phyloP scores from a whole-genome alignment of 2,329 filamentous ascomycete genomes.

The Penicillium sp. region DNA sequence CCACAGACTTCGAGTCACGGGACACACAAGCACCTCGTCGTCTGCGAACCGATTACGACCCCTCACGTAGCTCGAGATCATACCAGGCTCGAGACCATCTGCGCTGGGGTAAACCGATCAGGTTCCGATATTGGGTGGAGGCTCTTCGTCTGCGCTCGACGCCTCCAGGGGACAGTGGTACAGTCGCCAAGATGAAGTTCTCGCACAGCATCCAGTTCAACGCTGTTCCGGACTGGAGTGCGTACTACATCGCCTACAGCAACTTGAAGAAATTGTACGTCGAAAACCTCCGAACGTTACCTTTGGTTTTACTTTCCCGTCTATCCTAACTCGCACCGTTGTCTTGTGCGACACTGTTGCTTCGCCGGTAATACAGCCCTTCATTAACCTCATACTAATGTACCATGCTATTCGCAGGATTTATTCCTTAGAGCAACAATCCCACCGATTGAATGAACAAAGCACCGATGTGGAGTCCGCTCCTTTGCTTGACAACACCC shows the following conservation, averaged over 20 bases:
- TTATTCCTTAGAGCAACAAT: conserved; percentile 88
- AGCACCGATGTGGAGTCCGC: conserved; percentile 78
- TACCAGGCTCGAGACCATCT: conserved; percentile 4
- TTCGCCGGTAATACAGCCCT: conserved; percentile 8
- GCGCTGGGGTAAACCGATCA: conserved; percentile 21
- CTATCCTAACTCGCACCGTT: conserved; percentile 5
- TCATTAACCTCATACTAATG: conserved; percentile 1
- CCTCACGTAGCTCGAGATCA: neutral
- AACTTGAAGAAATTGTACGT: conserved; percentile 96
- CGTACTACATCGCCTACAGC: conserved; percentile 96
- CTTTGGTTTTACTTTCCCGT: conserved; percentile 40
- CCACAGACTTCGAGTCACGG: conserved; percentile 2
- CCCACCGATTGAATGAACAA: conserved; percentile 63
- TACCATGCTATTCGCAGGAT: conserved; percentile 63
- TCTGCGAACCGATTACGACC: conserved; percentile 1
- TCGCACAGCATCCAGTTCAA: conserved; percentile 99
- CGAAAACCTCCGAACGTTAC: conserved; percentile 58
- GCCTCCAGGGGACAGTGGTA: conserved; percentile 42
- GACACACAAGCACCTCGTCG: conserved; percentile 10
- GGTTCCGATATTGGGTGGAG: conserved; percentile 40
- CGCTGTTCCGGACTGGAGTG: conserved; percentile 99
- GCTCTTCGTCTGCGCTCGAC: conserved; percentile 35
- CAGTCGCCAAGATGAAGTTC: conserved; percentile 96
- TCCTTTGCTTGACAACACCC: conserved; percentile 71
- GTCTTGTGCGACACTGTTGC: conserved; percentile 13